These are phyloP conservation scores for Sporothrix brunneoviolacea DNA, from an alignment of 2,329 filamentous ascomycete species.

Conservation along the genomic window DNA sequence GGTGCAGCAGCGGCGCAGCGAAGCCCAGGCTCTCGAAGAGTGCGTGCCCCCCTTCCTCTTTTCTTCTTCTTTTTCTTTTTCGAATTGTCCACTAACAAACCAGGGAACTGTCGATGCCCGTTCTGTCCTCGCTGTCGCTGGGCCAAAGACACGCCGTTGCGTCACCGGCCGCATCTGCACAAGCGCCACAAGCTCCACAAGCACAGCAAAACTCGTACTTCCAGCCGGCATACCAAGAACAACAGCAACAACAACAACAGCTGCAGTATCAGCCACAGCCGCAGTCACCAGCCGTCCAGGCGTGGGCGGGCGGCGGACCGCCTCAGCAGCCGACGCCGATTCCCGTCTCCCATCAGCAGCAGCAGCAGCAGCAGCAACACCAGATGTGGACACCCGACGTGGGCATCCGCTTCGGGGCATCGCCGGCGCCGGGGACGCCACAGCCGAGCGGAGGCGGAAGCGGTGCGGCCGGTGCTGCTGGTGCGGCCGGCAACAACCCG, in stretches of 20 bases:
- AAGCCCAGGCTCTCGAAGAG: slow-evolving; percentile 73
- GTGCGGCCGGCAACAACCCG: background rate
- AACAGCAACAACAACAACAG: slow-evolving; percentile 37
- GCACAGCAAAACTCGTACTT: slow-evolving; percentile 2
- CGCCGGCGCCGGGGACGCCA: slow-evolving; percentile 23
- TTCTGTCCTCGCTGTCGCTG: slow-evolving; percentile 38
- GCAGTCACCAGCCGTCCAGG: slow-evolving; percentile 45
- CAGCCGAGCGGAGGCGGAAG: slow-evolving; percentile 16
- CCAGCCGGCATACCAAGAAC: slow-evolving; percentile 19
- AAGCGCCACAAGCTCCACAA: background rate
- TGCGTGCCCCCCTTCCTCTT: too few relatives aligned
- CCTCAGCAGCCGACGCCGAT: slow-evolving; percentile 45
- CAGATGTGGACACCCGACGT: slow-evolving; percentile 71
- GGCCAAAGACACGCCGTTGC: slow-evolving; percentile 22
- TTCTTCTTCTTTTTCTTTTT: too few relatives aligned
- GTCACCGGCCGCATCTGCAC: slow-evolving; percentile 4
- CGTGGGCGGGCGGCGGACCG: slow-evolving; percentile 46
- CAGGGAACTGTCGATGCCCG: slow-evolving; percentile 48
- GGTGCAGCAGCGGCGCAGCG: slow-evolving; percentile 71
- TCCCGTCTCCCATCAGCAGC: slow-evolving; percentile 1
- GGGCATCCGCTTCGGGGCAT: slow-evolving; percentile 67
- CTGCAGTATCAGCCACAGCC: slow-evolving; percentile 8
- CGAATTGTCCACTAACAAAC: slow-evolving; percentile 14
- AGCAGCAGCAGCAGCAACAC: slow-evolving; percentile 12
- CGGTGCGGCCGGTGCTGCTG: background rate